Evolutionary conservation across 2,329 filamentous ascomycete genomes (phyloP).

Genomic region (Ceratocystis cacaofunesta): DNA sequence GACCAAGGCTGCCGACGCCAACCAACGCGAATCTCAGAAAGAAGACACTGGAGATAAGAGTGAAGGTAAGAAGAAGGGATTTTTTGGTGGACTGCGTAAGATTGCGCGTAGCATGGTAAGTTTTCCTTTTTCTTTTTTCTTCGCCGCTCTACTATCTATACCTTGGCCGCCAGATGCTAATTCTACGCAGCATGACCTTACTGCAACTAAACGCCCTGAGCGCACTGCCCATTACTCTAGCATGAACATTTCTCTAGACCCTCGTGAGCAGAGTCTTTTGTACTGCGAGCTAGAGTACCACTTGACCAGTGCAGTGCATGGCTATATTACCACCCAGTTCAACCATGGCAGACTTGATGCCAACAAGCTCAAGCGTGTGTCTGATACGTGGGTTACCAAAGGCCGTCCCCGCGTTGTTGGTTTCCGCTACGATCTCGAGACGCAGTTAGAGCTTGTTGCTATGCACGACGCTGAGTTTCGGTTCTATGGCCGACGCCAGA

Average conservation of each 20-base stretch:
- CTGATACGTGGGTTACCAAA: constrained; percentile 36
- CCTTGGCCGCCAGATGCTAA: not conserved
- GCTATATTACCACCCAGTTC: constrained; percentile 38
- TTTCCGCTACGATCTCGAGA: constrained; percentile 46
- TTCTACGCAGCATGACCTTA: constrained; percentile 1
- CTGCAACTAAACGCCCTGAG: not conserved
- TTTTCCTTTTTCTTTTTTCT: not conserved
- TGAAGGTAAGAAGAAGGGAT: constrained; percentile 27
- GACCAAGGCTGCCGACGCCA: not conserved
- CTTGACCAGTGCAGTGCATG: constrained; percentile 36
- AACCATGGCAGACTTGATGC: constrained; percentile 39
- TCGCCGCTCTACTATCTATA: not conserved
- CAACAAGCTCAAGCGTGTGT: constrained; percentile 36
- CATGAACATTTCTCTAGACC: constrained; percentile 35
- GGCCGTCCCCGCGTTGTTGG: constrained; percentile 40
- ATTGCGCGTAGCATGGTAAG: constrained; percentile 41
- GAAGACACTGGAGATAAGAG: not conserved
- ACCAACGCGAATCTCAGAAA: not conserved
- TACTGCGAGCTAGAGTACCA: constrained; percentile 45
- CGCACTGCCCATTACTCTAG: constrained; percentile 19
- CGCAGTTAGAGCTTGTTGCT: constrained; percentile 40
- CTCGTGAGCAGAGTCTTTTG: constrained; percentile 42
- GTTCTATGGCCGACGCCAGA: constrained; percentile 37
- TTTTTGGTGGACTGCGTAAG: constrained; percentile 35
- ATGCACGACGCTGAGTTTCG: constrained; percentile 38